These are phyloP conservation scores for Solanum verrucosum DNA, from an alignment of 257 asterid species.

Conservation along the genomic window DNA sequence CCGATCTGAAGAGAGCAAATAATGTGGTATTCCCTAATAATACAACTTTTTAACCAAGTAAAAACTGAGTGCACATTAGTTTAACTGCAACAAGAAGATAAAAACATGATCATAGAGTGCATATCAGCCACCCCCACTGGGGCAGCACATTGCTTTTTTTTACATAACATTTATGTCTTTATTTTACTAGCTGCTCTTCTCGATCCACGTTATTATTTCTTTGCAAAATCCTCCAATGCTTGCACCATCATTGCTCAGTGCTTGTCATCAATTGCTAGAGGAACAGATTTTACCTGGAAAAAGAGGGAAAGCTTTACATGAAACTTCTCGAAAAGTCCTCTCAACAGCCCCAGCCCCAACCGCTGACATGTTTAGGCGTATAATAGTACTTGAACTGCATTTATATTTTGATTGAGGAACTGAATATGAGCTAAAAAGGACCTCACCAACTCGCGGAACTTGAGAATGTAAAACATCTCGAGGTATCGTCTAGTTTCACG, in stretches of 20 bases:
- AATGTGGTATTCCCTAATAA: not conserved
- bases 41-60: not conserved
- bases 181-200: not conserved
- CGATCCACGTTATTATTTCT: not conserved
- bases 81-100: not conserved
- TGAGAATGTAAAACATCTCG: constrained; percentile 97
- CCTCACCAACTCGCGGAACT: constrained; percentile 78
- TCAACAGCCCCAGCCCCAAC: not conserved
- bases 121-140: not conserved
- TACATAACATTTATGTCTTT: not conserved
- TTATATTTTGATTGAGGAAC: not conserved
- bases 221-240: not conserved
- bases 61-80: not conserved
- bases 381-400: not conserved
- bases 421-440: not conserved
- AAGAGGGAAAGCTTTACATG: not conserved
- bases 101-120: not conserved
- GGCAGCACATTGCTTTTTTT: not conserved
- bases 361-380: not conserved
- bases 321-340: not conserved
- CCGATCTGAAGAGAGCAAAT: not conserved
- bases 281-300: constrained; percentile 68
- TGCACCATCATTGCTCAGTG: not conserved
- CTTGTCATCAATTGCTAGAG: constrained; percentile 51
- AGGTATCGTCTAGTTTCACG: constrained; percentile 88